phyloP scores from a whole-genome alignment of 2,329 filamentous ascomycete species.

The Venturia carpophila region DNA sequence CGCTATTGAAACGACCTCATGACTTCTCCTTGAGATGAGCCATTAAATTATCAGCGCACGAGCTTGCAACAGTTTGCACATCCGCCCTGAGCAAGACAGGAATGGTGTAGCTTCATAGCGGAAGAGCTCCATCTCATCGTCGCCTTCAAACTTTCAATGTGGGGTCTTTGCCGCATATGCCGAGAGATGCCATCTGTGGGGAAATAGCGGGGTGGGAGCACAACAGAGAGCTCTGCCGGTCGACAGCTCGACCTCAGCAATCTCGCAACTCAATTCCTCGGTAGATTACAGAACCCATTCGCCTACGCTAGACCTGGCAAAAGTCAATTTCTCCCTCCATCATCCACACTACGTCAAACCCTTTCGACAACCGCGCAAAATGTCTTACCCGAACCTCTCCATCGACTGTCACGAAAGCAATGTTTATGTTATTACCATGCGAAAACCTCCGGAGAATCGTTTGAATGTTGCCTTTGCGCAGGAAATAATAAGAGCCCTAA shows the following conservation, averaged over 20 bases:
- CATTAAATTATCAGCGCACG: too few species aligned
- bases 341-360: neutral
- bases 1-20: neutral
- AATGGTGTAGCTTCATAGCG: neutral
- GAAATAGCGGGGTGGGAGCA: neutral
- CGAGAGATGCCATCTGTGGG: slow-evolving; percentile 2
- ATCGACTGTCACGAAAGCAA: slow-evolving; percentile 37
- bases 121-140: neutral
- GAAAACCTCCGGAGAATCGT: slow-evolving; percentile 48
- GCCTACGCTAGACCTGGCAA: neutral
- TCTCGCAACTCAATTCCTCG: neutral
- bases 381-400: slow-evolving; percentile 35
- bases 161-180: neutral
- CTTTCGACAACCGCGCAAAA: neutral
- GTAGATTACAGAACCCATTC: neutral
- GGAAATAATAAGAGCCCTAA: slow-evolving; percentile 45
- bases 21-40: too few species aligned
- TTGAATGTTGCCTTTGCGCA: slow-evolving; percentile 44
- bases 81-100: neutral
- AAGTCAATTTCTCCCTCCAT: neutral
- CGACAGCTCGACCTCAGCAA: neutral
- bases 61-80: neutral
- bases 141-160: neutral
- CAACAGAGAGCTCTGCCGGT: neutral
- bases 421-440: slow-evolving; percentile 47